These are phyloP conservation scores for Funneliformis geosporum DNA, from an alignment of 192 early-diverging fungal species.

Conservation along the genomic window DNA sequence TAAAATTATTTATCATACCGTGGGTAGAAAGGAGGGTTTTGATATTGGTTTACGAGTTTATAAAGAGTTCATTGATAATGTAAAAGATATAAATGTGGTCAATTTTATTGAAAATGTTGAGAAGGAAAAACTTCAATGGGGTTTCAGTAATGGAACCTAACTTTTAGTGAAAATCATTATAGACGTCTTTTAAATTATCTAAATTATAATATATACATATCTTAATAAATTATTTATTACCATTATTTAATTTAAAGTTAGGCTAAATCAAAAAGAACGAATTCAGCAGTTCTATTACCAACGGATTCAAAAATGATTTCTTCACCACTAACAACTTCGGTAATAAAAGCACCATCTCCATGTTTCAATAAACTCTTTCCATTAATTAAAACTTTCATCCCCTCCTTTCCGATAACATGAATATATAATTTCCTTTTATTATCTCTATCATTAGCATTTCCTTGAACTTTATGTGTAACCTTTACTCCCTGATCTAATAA, in stretches of 20 bases:
- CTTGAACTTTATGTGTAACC: conserved; percentile 16
- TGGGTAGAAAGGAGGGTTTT: conserved; percentile 3
- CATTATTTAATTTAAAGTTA: too few relatives aligned
- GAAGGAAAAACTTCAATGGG: conserved; percentile 15
- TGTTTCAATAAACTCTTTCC: conserved; percentile 1
- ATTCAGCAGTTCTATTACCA: conserved; percentile 28
- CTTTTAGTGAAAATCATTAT: too few relatives aligned
- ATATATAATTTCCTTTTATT: conserved; percentile 26
- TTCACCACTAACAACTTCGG: conserved; percentile 26
- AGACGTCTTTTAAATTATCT: too few relatives aligned
- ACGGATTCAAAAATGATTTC: conserved; percentile 25
- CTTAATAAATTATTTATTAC: too few relatives aligned
- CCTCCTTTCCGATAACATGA: conserved; percentile 9
- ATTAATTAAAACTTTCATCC: conserved; percentile 17
- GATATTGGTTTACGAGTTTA: conserved; percentile 9
- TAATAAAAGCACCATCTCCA: conserved; percentile 36
- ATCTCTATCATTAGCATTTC: neutral
- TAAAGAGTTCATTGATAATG: neutral
- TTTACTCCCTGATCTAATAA: conserved; percentile 25
- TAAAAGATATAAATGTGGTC: neutral
- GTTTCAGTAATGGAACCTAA: conserved; percentile 27
- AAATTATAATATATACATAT: too few relatives aligned
- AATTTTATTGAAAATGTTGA: neutral
- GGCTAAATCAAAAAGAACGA: conserved; percentile 33
- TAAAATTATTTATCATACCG: conserved; percentile 27